phyloP scores from a whole-genome alignment of 768 basidiomycete genomes.

The Lactifluus piperatus region DNA sequence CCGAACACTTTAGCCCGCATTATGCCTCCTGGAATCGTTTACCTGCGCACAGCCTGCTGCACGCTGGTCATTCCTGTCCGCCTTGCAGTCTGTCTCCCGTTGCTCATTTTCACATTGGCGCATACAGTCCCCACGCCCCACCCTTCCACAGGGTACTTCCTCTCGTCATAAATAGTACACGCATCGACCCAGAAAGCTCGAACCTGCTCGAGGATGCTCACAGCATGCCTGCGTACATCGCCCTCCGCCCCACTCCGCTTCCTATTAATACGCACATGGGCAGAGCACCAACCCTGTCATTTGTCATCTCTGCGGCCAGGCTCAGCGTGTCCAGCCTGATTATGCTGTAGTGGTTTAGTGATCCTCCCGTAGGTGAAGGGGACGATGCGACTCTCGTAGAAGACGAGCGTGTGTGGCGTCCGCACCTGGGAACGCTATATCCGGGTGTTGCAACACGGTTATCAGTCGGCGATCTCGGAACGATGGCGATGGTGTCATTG shows the following conservation, averaged over 20 bases:
- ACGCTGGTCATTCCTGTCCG: constrained; percentile 17
- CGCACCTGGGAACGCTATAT: neutral
- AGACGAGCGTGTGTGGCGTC: neutral
- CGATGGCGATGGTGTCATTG: constrained; percentile 12
- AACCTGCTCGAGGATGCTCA: neutral
- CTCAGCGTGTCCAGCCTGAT: constrained; percentile 12
- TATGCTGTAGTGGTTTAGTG: constrained; percentile 1
- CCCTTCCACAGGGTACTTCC: neutral
- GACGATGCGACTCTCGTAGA: constrained; percentile 13
- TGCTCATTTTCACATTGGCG: constrained; percentile 16
- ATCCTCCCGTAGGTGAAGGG: neutral
- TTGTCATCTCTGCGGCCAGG: constrained; percentile 1
- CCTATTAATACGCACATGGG: neutral
- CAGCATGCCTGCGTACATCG: neutral
- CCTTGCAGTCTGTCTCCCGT: constrained; percentile 17
- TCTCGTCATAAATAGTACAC: neutral
- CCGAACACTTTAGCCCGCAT: neutral
- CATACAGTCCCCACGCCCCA: constrained; percentile 5
- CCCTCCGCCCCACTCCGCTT: neutral
- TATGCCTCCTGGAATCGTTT: constrained; percentile 14
- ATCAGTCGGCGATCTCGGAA: constrained; percentile 13
- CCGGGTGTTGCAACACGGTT: constrained; percentile 7
- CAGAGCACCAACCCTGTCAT: constrained; percentile 9
- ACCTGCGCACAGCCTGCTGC: constrained; percentile 13
- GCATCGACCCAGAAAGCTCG: neutral